These are phyloP conservation scores for Orbilia blumenaviensis DNA, from an alignment of 2,329 filamentous ascomycete species.

Conservation along the genomic window DNA sequence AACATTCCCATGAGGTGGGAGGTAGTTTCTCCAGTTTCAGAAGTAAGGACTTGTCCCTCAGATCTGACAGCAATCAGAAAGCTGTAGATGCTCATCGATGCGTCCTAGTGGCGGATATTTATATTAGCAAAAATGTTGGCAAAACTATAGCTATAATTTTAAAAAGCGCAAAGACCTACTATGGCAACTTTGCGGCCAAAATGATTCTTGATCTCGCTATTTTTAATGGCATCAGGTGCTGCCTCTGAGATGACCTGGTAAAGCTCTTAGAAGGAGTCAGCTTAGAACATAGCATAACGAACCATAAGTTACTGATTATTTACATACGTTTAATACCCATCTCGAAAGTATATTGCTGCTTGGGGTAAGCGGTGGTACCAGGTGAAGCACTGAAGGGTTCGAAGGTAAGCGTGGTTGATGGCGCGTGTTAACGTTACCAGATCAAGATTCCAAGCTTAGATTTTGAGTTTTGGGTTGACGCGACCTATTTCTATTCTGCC, in stretches of 20 bases:
- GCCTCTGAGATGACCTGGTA: constrained; percentile 87
- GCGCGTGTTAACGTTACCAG: not conserved
- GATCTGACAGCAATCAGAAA: constrained; percentile 98
- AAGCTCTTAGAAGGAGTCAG: constrained; percentile 65
- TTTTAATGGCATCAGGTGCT: constrained; percentile 93
- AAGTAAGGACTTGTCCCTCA: constrained; percentile 94
- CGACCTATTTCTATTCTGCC: constrained; percentile 1
- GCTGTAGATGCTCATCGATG: constrained; percentile 98
- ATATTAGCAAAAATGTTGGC: not conserved
- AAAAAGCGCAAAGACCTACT: constrained; percentile 68
- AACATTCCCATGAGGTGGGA: constrained; percentile 99
- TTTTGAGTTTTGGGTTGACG: not conserved
- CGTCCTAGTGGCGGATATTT: constrained; percentile 62
- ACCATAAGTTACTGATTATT: not conserved
- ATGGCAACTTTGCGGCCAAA: constrained; percentile 98
- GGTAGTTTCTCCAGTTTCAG: constrained; percentile 92
- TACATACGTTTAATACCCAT: constrained; percentile 67
- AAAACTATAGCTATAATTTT: not conserved
- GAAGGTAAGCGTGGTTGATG: not conserved
- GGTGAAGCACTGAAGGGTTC: not conserved
- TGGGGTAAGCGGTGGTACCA: too few relatives aligned
- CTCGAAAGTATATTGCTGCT: too few relatives aligned
- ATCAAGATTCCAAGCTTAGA: not conserved
- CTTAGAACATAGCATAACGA: not conserved
- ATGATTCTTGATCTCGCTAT: constrained; percentile 97